A percentile compares a stretch with the other conserved stretches of the same genome.
Evolutionary conservation across 176 grass and related monocot species (phyloP).

Genomic region (Typha latifolia): DNA sequence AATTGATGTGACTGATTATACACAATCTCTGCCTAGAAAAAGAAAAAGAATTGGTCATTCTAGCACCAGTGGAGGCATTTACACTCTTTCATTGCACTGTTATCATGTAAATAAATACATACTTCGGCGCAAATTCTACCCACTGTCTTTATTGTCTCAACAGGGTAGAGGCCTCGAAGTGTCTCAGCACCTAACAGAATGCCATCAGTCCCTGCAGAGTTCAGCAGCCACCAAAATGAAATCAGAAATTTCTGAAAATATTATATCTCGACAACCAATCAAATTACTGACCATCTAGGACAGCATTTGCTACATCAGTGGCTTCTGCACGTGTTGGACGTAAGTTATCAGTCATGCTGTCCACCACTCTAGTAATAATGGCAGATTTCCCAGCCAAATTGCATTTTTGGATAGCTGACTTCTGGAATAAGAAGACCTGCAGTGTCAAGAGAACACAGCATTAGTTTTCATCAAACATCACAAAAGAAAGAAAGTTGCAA

Average conservation of each 20-base stretch:
- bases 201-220: constrained; percentile 76
- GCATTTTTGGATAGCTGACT: constrained; percentile 72
- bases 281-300: constrained; percentile 65
- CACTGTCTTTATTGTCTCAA: constrained; percentile 80
- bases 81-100: neutral
- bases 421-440: constrained; percentile 94
- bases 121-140: constrained; percentile 92
- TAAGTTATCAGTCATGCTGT: constrained; percentile 94
- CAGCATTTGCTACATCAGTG: constrained; percentile 95
- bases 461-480: no score
- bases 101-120: constrained; percentile 28
- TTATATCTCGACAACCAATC: neutral
- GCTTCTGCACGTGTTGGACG: constrained; percentile 96
- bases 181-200: constrained; percentile 94
- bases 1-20: constrained; percentile 82
- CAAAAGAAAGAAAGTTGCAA: no score
- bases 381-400: constrained; percentile 86
- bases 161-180: constrained; percentile 84
- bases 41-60: constrained; percentile 14
- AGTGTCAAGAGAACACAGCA: constrained; percentile 17
- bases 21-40: constrained; percentile 68
- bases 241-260: neutral
- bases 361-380: constrained; percentile 86
- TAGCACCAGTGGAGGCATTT: constrained; percentile 1
- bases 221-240: constrained; percentile 8